Evolutionary conservation across 2,329 filamentous ascomycete genomes (phyloP), one percentile per base, ranked within the genome.

Genomic region (Alternaria postmessia): DNA sequence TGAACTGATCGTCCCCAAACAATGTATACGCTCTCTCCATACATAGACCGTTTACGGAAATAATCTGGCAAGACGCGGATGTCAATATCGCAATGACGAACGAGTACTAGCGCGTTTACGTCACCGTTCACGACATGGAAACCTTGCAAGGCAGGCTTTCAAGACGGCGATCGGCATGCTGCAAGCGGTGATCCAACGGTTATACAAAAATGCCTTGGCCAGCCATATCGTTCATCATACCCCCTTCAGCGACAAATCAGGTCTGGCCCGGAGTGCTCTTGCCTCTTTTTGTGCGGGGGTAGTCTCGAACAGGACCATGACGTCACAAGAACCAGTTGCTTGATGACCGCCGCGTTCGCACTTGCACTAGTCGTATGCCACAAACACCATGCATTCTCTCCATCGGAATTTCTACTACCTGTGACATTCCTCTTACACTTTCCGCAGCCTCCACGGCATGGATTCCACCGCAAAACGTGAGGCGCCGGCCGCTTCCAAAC

Each of bases 271-370:
- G 24, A 20, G 36, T 49, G 18, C 24, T 26, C 39, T 16, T 54
- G 56, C 56, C 63, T 54, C 32, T 26, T 58, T 61, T 59, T 12
- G 51, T 48, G 28, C 44, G 44, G 44, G 44, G 44, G 44, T 48
- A 48, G 44, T 48, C 44, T 39, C 39, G 43, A 51, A 38, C 32
- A 38, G 22, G 22, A 38, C 34, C 54, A 46, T 66, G 62, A 66
- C 64, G 64, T 66, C 64, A 66, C 38, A 46, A 24, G 41, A 55
- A 57, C 46, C 57, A 57, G 18, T 53, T 51, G 32, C 14, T 48
- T 57, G 53, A 59, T 38, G 34, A 54, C 58, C 46, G 57, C 56
- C 34, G 41, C 59, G 42, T 46, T 51, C 54, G 38, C 39, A 30
- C 44, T 39, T 38, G 49, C 34, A 51, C 51, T 59, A 60, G 38